Percentiles rank a stretch among this genome's conserved stretches.
Evolutionary conservation across 2,329 filamentous ascomycete genomes (phyloP).

Genomic region (Harringtonia aguacate): DNA sequence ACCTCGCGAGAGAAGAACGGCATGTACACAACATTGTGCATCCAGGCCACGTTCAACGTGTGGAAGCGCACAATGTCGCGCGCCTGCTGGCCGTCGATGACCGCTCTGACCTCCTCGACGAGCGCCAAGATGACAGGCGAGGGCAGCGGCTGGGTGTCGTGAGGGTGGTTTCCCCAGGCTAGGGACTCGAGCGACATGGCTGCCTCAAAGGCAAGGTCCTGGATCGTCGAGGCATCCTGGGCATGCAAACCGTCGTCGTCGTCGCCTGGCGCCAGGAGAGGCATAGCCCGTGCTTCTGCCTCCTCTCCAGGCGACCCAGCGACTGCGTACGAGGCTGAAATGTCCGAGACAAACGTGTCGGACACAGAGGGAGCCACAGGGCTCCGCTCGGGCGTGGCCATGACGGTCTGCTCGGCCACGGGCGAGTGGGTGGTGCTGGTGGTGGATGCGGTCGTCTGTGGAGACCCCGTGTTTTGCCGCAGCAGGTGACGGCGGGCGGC

Average conservation of each 20-base stretch:
- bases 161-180: neutral
- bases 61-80: neutral
- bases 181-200: conserved; percentile 2
- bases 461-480: too few relatives aligned
- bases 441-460: too few relatives aligned
- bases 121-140: neutral
- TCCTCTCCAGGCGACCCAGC: too few relatives aligned
- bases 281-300: too few relatives aligned
- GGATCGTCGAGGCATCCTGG: neutral
- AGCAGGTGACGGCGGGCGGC: too few relatives aligned
- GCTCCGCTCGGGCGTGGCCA: too few relatives aligned
- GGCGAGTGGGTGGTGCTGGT: too few relatives aligned
- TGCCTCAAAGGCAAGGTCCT: neutral
- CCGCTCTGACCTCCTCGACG: neutral
- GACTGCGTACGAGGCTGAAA: too few relatives aligned
- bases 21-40: conserved; percentile 3
- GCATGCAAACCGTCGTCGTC: neutral
- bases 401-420: too few relatives aligned
- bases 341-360: too few relatives aligned
- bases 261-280: neutral
- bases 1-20: neutral
- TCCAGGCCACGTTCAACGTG: neutral
- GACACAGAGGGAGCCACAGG: too few relatives aligned
- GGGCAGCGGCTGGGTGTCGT: neutral
- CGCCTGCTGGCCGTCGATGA: neutral